Evolutionary conservation across 208 protist species (phyloP).

Genomic region (Jaenimonas drosophilae): DNA sequence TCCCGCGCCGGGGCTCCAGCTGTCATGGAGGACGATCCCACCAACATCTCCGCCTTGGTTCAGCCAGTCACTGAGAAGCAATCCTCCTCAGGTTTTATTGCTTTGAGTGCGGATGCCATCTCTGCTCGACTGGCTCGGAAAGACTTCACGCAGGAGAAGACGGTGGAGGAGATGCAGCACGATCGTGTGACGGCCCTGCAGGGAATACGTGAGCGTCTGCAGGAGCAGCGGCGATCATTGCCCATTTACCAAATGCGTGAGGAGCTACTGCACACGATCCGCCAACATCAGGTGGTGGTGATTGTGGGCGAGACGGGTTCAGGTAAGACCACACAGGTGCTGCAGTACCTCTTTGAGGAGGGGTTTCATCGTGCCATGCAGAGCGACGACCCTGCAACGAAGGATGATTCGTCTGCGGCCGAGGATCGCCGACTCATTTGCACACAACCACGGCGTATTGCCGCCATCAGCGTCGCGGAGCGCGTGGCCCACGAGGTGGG

Average conservation of each 20-base stretch:
- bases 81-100: too few relatives aligned
- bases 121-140: conserved; percentile 38
- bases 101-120: conserved; percentile 43
- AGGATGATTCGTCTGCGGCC: too few relatives aligned
- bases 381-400: neutral
- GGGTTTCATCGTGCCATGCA: conserved; percentile 32
- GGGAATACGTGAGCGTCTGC: conserved; percentile 9
- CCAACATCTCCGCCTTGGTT: too few relatives aligned
- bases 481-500: conserved; percentile 96
- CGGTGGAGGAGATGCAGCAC: conserved; percentile 43
- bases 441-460: conserved; percentile 99
- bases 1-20: too few relatives aligned
- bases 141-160: conserved; percentile 63
- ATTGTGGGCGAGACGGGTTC: conserved; percentile 92
- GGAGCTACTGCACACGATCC: conserved; percentile 81
- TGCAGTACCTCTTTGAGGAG: conserved; percentile 87
- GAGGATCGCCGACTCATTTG: conserved; percentile 65
- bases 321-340: conserved; percentile 90
- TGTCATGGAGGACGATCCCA: too few relatives aligned
- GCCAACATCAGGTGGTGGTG: conserved; percentile 71
- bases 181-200: conserved; percentile 29
- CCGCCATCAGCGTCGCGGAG: conserved; percentile 97
- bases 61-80: too few relatives aligned
- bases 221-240: conserved; percentile 62
- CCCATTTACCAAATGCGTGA: conserved; percentile 92